A percentile compares a stretch with the other conserved stretches of the same genome.
phyloP scores from a whole-genome alignment of 805 yeast species.

The Nadsonia fulvescens region DNA sequence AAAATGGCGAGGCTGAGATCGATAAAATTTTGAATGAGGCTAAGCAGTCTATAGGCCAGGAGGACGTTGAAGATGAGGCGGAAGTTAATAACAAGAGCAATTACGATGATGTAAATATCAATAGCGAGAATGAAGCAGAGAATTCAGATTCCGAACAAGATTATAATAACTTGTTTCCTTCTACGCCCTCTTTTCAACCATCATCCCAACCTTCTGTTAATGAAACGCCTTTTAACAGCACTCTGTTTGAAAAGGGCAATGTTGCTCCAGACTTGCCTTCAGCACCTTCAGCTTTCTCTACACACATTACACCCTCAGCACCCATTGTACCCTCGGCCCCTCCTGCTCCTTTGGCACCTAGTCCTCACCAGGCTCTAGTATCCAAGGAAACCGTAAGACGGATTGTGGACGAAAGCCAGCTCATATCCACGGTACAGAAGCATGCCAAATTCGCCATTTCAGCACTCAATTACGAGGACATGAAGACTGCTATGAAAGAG shows the following conservation, averaged over 20 bases:
- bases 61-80: constrained; percentile 3
- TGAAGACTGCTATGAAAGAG: constrained; percentile 42
- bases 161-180: constrained; percentile 1
- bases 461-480: constrained; percentile 54
- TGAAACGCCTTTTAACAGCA: constrained; percentile 2
- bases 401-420: constrained; percentile 20
- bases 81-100: neutral
- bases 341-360: constrained; percentile 4
- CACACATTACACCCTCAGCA: constrained; percentile 5
- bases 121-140: neutral
- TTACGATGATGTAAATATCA: constrained; percentile 1
- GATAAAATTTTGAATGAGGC: constrained; percentile 2
- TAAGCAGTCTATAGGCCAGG: constrained; percentile 2
- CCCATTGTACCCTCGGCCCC: constrained; percentile 5
- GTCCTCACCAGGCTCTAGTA: constrained; percentile 4
- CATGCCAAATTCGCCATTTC: constrained; percentile 58
- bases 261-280: constrained; percentile 7
- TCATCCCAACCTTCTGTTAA: constrained; percentile 1
- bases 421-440: constrained; percentile 31
- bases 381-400: constrained; percentile 12
- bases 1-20: neutral
- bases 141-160: neutral
- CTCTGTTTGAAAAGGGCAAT: too few relatives aligned
- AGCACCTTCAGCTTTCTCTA: constrained; percentile 7
- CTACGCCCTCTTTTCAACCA: constrained; percentile 4